Base-by-base conservation (phyloP, 129 eudicot genomes). In the Smallanthus sonchifolius region DNA sequence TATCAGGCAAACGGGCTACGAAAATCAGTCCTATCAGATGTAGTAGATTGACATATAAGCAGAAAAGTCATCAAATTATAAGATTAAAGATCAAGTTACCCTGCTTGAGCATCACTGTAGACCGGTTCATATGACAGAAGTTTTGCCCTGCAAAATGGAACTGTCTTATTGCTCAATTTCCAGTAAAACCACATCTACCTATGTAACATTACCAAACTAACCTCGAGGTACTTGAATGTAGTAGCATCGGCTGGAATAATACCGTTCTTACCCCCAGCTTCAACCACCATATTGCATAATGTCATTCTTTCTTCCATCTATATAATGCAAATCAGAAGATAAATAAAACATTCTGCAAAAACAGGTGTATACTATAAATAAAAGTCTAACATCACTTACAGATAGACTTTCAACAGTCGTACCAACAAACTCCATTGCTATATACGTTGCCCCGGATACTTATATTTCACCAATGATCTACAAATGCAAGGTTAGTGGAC, bases 401-500 rank as follows among this genome's bases (percentile, higher is more conserved):
- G 82, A 81, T 76, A 88, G 79, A 51, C 88, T 79, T 70, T 88
- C 89, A 32, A 86, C 70, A 61, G 89, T 84, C 4, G 86, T 61
- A 13, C 96, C 91, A 47, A 84, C 84, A 80, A 92, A 92, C 81
- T 92, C 98, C 96, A 87, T 85, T 37, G 97, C 74, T 80, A 87
- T 92, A 45, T 92, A 92, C 36, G 93, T 87, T 67, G 90, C 94
- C 65, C 96, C 93, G 61, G 96, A 84, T 66, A 92, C 94, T 0
- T 89, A 92, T 56, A 92, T 87, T 78, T 92, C 96, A 77, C 96
- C 91, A 74, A 87, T 89, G 48, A 92, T 92, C 96, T 92, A 83
- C 81, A 74, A 60, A 17, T 16, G 4, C 10, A 61, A 73, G 13
- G 13, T 30, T 35, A 69, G 43, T 74, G 55, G 69, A 42, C 30